phyloP scores from a whole-genome alignment of 345 rosid genomes.

The Hibiscus tridactylites region DNA sequence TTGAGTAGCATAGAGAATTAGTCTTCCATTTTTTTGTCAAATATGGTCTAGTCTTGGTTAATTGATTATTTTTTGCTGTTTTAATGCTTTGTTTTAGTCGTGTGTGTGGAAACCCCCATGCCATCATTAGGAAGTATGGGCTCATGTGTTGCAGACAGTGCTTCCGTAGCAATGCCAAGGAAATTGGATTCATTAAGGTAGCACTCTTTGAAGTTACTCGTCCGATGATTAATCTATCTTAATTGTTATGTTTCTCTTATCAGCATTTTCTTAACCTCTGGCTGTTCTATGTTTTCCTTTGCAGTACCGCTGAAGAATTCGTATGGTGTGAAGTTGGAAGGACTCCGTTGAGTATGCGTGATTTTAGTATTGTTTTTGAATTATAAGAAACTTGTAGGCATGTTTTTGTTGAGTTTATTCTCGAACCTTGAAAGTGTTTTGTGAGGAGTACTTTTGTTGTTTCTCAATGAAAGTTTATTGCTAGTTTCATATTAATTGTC shows the following conservation, averaged over 20 bases:
- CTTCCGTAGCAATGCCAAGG: slow-evolving; percentile 32
- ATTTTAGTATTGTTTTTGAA: neutral
- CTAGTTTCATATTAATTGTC: neutral
- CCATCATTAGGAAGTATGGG: slow-evolving; percentile 31
- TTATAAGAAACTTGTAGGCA: neutral
- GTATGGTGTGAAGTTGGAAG: neutral
- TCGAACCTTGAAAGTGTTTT: neutral
- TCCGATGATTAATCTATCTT: neutral
- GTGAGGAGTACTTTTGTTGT: neutral
- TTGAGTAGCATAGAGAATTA: neutral
- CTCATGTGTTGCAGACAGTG: slow-evolving; percentile 31
- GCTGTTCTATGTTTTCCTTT: neutral
- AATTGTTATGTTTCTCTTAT: neutral
- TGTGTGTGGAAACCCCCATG: slow-evolving; percentile 36
- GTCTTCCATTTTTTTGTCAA: too few species aligned
- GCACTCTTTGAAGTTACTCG: neutral
- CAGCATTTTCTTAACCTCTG: neutral
- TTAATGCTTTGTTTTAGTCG: slow-evolving; percentile 16
- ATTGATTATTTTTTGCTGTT: neutral
- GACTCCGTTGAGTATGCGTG: neutral
- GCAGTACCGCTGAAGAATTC: slow-evolving; percentile 7
- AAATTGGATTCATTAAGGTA: slow-evolving; percentile 16
- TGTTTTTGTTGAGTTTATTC: neutral
- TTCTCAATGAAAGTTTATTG: neutral
- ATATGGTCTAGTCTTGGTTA: neutral